Evolutionary conservation across 2,329 filamentous ascomycete genomes (phyloP).

Genomic region (Coniella lustricola): DNA sequence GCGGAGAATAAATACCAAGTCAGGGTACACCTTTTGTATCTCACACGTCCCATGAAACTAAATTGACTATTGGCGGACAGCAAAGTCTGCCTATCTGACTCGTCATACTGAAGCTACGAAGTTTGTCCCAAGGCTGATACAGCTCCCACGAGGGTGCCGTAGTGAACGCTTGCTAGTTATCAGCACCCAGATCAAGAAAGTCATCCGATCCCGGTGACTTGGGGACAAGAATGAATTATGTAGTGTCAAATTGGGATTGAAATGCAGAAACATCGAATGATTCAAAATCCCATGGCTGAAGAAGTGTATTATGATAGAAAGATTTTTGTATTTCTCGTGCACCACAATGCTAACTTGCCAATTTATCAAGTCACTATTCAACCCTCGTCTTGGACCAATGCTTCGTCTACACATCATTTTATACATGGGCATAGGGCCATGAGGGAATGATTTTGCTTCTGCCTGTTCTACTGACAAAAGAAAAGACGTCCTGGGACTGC

Average conservation of each 20-base stretch:
- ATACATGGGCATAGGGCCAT: slow-evolving; percentile 25
- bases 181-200: too few species aligned
- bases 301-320: slow-evolving; percentile 6
- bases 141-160: too few species aligned
- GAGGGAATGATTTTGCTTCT: slow-evolving; percentile 18
- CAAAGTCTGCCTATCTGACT: too few species aligned
- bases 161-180: too few species aligned
- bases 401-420: slow-evolving; percentile 24
- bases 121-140: too few species aligned
- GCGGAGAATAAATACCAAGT: slow-evolving; percentile 21
- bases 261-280: too few species aligned
- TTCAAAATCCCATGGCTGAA: background rate
- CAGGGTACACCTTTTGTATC: too few species aligned
- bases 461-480: slow-evolving; percentile 32
- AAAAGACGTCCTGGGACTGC: slow-evolving; percentile 18
- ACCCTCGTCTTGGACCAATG: slow-evolving; percentile 5
- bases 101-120: too few species aligned
- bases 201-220: too few species aligned
- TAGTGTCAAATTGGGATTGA: too few species aligned
- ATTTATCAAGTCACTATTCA: slow-evolving; percentile 22
- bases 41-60: background rate
- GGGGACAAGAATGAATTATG: too few species aligned
- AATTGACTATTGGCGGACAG: too few species aligned
- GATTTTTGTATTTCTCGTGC: slow-evolving; percentile 23
- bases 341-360: slow-evolving; percentile 26